Evolutionary conservation across 2,329 filamentous ascomycete species (phyloP).

Genomic region (Xylariaceae sp.): DNA sequence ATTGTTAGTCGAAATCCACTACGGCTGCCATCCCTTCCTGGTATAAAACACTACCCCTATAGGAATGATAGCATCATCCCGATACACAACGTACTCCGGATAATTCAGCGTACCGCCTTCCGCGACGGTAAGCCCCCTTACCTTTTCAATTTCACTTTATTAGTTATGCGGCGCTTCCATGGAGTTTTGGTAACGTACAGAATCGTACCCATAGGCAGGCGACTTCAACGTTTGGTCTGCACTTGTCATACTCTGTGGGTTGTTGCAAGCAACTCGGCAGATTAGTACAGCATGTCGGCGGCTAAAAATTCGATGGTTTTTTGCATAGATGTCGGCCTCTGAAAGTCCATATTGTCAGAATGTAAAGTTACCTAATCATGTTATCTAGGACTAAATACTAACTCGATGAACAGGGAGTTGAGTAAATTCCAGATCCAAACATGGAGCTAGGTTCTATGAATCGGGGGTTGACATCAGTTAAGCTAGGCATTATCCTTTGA

Average conservation of each 20-base stretch:
- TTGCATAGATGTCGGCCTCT: constrained; percentile 2
- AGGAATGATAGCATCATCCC: constrained; percentile 2
- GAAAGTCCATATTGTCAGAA: constrained; percentile 2
- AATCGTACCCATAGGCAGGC: too few relatives aligned
- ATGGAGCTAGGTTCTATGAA: neutral
- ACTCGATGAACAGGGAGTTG: constrained; percentile 3
- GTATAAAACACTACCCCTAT: constrained; percentile 2
- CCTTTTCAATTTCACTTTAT: too few relatives aligned
- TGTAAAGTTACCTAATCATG: neutral
- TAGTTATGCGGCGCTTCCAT: too few relatives aligned
- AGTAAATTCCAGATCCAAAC: constrained; percentile 3
- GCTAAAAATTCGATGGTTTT: neutral
- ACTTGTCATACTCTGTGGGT: neutral
- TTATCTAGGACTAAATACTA: neutral
- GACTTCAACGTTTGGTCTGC: neutral
- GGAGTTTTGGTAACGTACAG: too few relatives aligned
- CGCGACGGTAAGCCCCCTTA: neutral
- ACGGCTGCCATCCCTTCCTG: too few relatives aligned
- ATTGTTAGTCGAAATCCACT: too few relatives aligned
- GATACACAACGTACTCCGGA: constrained; percentile 3
- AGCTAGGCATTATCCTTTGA: too few relatives aligned
- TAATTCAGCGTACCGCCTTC: constrained; percentile 2
- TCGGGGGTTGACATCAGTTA: too few relatives aligned
- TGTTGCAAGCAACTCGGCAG: constrained; percentile 1
- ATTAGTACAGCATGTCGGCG: constrained; percentile 1